These are phyloP conservation scores for Rubia balearica DNA, from an alignment of 305 asterid species.

Conservation along the genomic window DNA sequence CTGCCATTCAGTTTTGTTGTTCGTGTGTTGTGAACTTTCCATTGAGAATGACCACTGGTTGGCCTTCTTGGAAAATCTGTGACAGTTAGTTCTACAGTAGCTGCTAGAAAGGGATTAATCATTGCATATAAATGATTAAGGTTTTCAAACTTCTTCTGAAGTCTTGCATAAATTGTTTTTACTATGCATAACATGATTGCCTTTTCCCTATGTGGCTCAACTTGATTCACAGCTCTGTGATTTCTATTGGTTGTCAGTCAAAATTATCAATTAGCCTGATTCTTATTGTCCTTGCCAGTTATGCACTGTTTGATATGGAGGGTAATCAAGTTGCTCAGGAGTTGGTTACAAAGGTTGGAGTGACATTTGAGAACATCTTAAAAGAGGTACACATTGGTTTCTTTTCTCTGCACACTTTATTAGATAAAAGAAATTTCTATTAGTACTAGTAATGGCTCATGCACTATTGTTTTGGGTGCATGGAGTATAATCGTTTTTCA, in stretches of 20 bases:
- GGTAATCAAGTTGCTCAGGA: slow-evolving; percentile 88
- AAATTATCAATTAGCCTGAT: slow-evolving; percentile 1
- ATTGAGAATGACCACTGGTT: not conserved
- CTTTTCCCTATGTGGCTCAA: not conserved
- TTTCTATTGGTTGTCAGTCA: not conserved
- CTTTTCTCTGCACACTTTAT: not conserved
- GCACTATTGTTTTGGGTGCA: not conserved
- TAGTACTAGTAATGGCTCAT: not conserved
- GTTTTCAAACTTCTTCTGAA: not conserved
- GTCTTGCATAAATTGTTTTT: not conserved
- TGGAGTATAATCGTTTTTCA: not conserved
- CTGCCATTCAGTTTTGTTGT: not conserved
- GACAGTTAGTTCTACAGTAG: not conserved
- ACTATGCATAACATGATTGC: not conserved
- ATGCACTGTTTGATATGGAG: slow-evolving; percentile 77
- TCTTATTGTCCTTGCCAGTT: slow-evolving; percentile 33
- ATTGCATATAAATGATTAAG: not conserved
- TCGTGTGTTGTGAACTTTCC: not conserved
- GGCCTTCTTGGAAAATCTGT: not conserved
- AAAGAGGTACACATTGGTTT: slow-evolving; percentile 44
- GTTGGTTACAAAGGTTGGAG: slow-evolving; percentile 68
- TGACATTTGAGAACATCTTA: slow-evolving; percentile 67
- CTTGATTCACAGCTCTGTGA: not conserved
- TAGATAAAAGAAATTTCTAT: not conserved
- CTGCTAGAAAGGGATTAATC: not conserved